Base-by-base conservation (phyloP, 331 rosid species). In the Saraca asoca region DNA sequence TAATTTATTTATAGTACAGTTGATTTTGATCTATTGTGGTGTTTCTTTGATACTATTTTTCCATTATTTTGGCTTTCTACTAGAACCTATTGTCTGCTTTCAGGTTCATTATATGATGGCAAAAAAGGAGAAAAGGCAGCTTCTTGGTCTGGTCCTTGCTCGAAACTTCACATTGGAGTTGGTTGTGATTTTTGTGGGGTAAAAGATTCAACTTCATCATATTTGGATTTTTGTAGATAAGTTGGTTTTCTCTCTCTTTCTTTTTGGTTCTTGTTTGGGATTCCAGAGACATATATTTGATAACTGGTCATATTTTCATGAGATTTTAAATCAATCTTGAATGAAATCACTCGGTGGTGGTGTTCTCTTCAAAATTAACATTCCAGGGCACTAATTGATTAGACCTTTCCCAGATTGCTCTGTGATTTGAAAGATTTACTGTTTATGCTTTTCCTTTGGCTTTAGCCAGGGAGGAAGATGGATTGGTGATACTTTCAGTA, bases 181-280 rank as follows among this genome's bases (percentile, higher is more conserved):
- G 96, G 97, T 34, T 88, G 97, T 52, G 96, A 88, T 80, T 81
- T 56, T 80, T 91, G 97, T 34, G 97, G 96, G 96, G 97, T 91
- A 85, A 78, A 53, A 54, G 50, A 38, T 67, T 69, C 66, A 17
- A 12, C 31, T 75, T 66, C 51, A 14, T 46, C 38, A 43, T 51
- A 38, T 68, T 51, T 80, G 58, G 57, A 43, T 52, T 20, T 51
- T 18, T 19, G 17, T 66, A 35, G 48, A 34, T 49, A 17, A 8
- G 17, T 53, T 45, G 43, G 8, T 35, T 44, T 34, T 9, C 5
- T 43, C 10, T 61, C 7, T 48, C 54, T 9, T 39, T n/a, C n/a
- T 24, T 3, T 24, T 24, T 1, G 31, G 31, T 24, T 60, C 39
- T 15, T 18, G 33, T 46, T 48, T 12, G 37, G 20, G 17, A 42